Base-by-base conservation (phyloP, 495 filamentous ascomycete species). In the Penicillium paradoxum region DNA sequence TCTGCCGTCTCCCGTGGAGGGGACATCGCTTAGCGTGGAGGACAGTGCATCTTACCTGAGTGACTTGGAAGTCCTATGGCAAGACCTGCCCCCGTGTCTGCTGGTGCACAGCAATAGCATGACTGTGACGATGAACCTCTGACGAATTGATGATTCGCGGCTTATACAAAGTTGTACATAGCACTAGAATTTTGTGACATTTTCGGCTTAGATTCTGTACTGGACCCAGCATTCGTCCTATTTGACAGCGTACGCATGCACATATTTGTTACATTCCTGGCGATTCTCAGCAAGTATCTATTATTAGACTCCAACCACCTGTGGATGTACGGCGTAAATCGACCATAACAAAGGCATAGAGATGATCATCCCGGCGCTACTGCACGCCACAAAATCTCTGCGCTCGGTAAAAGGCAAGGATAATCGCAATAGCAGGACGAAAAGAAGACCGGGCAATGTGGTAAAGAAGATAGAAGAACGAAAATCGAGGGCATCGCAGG, bases 71-170 rank as follows among this genome's bases (percentile, higher is more conserved):
- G 82, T 91, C 34, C 67, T 88, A 49, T 89, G 83, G 66, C 75
- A 84, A 57, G 83, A 76, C 2, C 65, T 83, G 46, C 84, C 87
- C 40, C 86, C 90, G 9, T 78, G 84, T 44, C 63, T 95, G 51
- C 57, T 93, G 56, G 86, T 95, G n/a, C 80, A 93, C 70, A 90
- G 86, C 62, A 95, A 93, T 70, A 90, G 86, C 55, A 88, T 95
- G 86, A 92, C 88, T 13, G 89, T 93, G 45, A 93, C 90, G 15
- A 91, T 90, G 71, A 89, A 87, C 64, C 69, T 91, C 48, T 91
- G 53, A 68, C 44, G 61, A 66, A 17, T 49, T 47, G 29, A 57
- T 46, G 44, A 54, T 41, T 39, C n/a, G 15, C 54, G 29, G 54
- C 49, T 48, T 40, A 53, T 50, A 45, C 33, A 30, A 41, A 33